Conservation (phyloP, 305 asterid genomes). For the Fraxinus baroniana region DNA sequence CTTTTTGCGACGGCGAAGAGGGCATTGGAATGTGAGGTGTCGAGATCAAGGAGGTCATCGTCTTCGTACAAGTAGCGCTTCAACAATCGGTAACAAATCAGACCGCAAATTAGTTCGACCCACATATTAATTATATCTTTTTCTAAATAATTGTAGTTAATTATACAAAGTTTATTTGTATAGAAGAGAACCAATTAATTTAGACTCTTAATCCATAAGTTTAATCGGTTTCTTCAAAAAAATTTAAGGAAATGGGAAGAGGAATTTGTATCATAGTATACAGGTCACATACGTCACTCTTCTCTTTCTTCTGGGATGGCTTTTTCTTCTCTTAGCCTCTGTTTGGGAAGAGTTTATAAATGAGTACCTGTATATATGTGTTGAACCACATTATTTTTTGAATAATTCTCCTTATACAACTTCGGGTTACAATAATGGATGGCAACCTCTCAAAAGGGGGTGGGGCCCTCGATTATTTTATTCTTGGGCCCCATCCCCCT, state of each 20-base stretch:
- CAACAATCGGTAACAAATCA: conserved; percentile 42
- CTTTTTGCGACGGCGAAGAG: conserved; percentile 66
- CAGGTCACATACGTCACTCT: too few relatives aligned
- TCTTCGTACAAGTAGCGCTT: conserved; percentile 49
- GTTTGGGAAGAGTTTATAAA: too few relatives aligned
- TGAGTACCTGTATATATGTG: too few relatives aligned
- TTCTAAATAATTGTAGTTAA: neutral
- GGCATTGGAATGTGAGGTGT: conserved; percentile 49
- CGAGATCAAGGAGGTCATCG: conserved; percentile 38
- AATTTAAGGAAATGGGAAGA: neutral
- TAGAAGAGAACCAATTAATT: neutral
- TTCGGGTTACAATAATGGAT: too few relatives aligned
- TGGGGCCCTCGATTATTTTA: too few relatives aligned
- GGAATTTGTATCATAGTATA: neutral
- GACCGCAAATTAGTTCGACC: conserved; percentile 65
- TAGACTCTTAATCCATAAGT: neutral
- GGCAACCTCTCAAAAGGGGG: too few relatives aligned
- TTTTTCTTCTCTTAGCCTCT: too few relatives aligned
- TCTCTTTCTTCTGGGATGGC: too few relatives aligned
- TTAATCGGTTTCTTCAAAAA: neutral
- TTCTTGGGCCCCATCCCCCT: too few relatives aligned
- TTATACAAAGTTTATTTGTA: neutral
- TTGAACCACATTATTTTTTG: too few relatives aligned
- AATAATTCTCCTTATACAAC: too few relatives aligned
- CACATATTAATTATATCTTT: conserved; percentile 36